Evolutionary conservation across 2,329 filamentous ascomycete genomes (phyloP).

Genomic region (Magnaporthales sp.): DNA sequence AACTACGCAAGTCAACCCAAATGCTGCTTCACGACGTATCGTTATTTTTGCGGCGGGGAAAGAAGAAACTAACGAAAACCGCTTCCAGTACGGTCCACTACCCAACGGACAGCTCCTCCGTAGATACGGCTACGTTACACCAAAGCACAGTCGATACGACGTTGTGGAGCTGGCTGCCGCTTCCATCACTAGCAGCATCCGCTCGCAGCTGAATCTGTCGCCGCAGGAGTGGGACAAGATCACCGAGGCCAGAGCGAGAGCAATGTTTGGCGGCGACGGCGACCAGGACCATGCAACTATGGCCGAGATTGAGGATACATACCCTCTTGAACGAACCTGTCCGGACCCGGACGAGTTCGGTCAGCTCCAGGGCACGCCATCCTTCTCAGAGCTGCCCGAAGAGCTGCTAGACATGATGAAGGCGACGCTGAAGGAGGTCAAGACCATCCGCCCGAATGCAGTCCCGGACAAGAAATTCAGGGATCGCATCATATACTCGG

Average conservation of each 20-base stretch:
- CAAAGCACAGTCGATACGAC: slow-evolving; percentile 68
- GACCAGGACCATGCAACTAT: slow-evolving; percentile 31
- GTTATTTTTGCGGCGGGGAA: slow-evolving; percentile 23
- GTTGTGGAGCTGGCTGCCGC: slow-evolving; percentile 69
- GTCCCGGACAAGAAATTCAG: slow-evolving; percentile 41
- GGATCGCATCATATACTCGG: slow-evolving; percentile 33
- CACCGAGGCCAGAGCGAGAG: slow-evolving; percentile 17
- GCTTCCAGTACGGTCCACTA: slow-evolving; percentile 60
- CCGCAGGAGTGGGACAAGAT: slow-evolving; percentile 30
- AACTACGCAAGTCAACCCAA: slow-evolving; percentile 54
- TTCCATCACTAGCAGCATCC: slow-evolving; percentile 20
- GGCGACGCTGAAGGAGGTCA: slow-evolving; percentile 37
- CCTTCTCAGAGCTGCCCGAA: slow-evolving; percentile 33
- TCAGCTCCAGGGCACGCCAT: slow-evolving; percentile 19
- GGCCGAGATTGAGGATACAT: slow-evolving; percentile 64
- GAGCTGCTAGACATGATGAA: slow-evolving; percentile 45
- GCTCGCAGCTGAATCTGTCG: slow-evolving; percentile 9
- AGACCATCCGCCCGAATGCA: slow-evolving; percentile 25
- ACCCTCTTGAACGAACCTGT: slow-evolving; percentile 54
- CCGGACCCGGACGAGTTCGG: slow-evolving; percentile 43
- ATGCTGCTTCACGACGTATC: background rate
- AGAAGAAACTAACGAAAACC: background rate
- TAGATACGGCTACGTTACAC: slow-evolving; percentile 80
- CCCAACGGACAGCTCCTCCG: slow-evolving; percentile 75
- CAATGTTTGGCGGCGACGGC: slow-evolving; percentile 30